Conservation (phyloP, 2,329 filamentous ascomycete species). For the Aspergillus brunneoviolaceus region DNA sequence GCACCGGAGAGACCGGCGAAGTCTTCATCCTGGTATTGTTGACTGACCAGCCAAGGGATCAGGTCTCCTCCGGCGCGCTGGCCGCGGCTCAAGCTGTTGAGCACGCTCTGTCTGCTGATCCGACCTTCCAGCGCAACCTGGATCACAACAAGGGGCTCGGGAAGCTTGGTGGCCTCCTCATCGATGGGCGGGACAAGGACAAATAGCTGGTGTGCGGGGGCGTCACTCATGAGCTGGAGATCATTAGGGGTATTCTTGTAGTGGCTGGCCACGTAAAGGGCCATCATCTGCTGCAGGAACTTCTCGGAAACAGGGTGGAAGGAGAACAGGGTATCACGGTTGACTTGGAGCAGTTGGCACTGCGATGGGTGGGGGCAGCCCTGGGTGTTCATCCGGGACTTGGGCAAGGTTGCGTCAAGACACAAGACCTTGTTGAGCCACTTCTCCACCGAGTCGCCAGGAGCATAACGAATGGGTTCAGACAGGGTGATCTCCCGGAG, state of each 20-base stretch:
- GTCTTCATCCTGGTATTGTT: constrained; percentile 97
- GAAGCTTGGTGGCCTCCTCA: constrained; percentile 73
- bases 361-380: constrained; percentile 87
- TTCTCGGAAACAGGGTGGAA: constrained; percentile 97
- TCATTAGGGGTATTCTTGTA: constrained; percentile 99
- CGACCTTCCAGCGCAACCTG: constrained; percentile 93
- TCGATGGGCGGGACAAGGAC: constrained; percentile 85
- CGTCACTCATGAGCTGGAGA: constrained; percentile 97
- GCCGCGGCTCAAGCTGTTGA: constrained; percentile 85
- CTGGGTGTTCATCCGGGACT: constrained; percentile 67
- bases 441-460: constrained; percentile 87
- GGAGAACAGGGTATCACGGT: constrained; percentile 95
- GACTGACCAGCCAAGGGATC: constrained; percentile 95
- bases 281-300: constrained; percentile 97
- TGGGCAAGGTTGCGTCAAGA: constrained; percentile 85
- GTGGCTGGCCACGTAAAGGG: constrained; percentile 92
- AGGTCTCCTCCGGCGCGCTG: constrained; percentile 87
- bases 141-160: constrained; percentile 91
- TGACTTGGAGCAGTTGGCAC: constrained; percentile 90
- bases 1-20: constrained; percentile 93
- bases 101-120: constrained; percentile 88
- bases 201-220: constrained; percentile 92
- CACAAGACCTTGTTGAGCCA: constrained; percentile 96
- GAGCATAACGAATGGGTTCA: constrained; percentile 91
- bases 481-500: constrained; percentile 88